These are phyloP conservation scores for Amaranthus cruentus DNA, from an alignment of 148 eudicot genomes.

Conservation along the genomic window DNA sequence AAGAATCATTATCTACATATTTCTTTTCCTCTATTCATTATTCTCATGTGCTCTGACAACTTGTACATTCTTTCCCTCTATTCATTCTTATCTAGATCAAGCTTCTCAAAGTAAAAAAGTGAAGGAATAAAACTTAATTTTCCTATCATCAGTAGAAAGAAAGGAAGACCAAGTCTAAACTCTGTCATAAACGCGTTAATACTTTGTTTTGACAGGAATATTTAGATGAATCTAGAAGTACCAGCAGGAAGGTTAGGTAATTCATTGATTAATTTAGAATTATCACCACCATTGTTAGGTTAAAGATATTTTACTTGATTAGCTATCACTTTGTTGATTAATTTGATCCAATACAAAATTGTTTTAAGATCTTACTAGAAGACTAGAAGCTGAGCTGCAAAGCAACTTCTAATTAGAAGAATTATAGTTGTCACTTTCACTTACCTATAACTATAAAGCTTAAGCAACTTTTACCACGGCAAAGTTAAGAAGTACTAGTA, in stretches of 20 bases:
- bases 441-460: not conserved
- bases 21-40: too few relatives aligned
- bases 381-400: constrained; percentile 9
- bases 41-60: too few relatives aligned
- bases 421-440: constrained; percentile 15
- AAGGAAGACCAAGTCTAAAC: not conserved
- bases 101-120: constrained; percentile 4
- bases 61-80: too few relatives aligned
- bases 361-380: not conserved
- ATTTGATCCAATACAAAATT: constrained; percentile 14
- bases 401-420: not conserved
- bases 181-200: not conserved
- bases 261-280: not conserved
- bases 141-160: constrained; percentile 1
- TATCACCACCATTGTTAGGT: not conserved
- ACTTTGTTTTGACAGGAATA: not conserved
- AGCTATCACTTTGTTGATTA: constrained; percentile 14
- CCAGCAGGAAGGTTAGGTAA: not conserved
- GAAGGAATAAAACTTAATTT: constrained; percentile 11
- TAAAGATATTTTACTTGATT: not conserved
- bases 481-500: not conserved
- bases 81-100: not conserved
- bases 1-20: too few relatives aligned
- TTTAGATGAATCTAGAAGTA: constrained; percentile 7
- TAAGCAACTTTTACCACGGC: not conserved